Evolutionary conservation across 441 rosid species (phyloP).

Genomic region (Populus tomentosa): DNA sequence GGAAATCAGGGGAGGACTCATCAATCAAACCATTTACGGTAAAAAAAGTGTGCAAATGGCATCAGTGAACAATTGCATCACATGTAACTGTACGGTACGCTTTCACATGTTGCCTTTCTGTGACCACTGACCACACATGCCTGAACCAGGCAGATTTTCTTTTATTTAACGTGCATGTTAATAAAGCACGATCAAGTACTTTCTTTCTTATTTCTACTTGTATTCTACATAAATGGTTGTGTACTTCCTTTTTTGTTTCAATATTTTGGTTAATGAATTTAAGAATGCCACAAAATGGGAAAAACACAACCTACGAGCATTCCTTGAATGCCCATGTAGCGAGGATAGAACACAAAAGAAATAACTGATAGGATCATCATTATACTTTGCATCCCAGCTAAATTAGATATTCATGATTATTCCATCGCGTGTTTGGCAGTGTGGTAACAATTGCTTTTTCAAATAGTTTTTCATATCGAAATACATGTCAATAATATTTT

Average conservation of each 20-base stretch:
- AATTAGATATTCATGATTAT: no score
- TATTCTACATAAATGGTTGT: neutral
- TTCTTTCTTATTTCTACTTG: neutral
- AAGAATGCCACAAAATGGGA: conserved; percentile 3
- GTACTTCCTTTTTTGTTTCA: no score
- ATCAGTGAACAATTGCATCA: neutral
- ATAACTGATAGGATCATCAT: no score
- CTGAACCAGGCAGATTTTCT: neutral
- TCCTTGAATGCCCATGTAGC: no score
- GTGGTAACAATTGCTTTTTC: no score
- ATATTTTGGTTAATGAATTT: conserved; percentile 20
- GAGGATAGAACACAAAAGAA: no score
- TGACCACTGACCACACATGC: conserved; percentile 10
- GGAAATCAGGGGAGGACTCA: conserved; percentile 18
- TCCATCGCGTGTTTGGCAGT: no score
- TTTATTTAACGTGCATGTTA: neutral
- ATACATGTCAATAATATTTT: no score
- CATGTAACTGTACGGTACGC: conserved; percentile 14
- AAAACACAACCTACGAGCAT: no score
- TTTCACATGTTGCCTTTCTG: conserved; percentile 6
- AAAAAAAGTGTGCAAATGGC: conserved; percentile 4
- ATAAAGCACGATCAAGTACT: neutral
- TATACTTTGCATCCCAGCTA: no score
- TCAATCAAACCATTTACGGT: conserved; percentile 16
- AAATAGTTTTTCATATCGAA: no score